These are phyloP conservation scores for Rugosomyces carneus DNA, from an alignment of 1,284 basidiomycete genomes.

Conservation along the genomic window DNA sequence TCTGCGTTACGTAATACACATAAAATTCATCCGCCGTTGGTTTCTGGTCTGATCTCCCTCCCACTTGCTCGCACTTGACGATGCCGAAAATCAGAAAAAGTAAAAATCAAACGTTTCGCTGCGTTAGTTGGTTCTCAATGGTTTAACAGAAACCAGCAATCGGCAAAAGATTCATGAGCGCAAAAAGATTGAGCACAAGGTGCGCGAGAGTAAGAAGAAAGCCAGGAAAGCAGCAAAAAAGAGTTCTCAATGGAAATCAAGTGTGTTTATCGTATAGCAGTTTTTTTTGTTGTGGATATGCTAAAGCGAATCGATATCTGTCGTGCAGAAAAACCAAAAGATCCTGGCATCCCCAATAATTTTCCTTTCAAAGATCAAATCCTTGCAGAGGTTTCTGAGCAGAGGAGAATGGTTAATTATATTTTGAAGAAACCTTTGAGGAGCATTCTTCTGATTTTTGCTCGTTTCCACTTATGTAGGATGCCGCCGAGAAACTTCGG, in stretches of 20 bases:
- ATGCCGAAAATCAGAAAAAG: constrained; percentile 60
- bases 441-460: constrained; percentile 1
- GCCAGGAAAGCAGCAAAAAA: constrained; percentile 75
- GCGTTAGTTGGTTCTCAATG: background rate
- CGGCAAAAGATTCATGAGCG: constrained; percentile 71
- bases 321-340: constrained; percentile 62
- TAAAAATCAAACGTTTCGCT: constrained; percentile 19
- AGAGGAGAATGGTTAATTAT: constrained; percentile 62
- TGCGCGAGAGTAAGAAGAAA: constrained; percentile 76
- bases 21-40: too few species aligned
- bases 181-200: constrained; percentile 76
- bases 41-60: background rate
- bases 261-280: too few species aligned
- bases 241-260: constrained; percentile 86
- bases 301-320: background rate
- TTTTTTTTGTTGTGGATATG: background rate
- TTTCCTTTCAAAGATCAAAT: constrained; percentile 98
- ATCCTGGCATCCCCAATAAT: constrained; percentile 95
- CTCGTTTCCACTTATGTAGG: constrained; percentile 32
- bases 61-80: background rate
- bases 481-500: constrained; percentile 64
- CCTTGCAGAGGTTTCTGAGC: constrained; percentile 83
- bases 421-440: background rate
- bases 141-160: constrained; percentile 73
- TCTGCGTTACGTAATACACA: background rate